A percentile compares a stretch with the other conserved stretches of the same genome.
These are phyloP conservation scores for Mycena belliarum DNA, from an alignment of 768 basidiomycete genomes.

Conservation along the genomic window DNA sequence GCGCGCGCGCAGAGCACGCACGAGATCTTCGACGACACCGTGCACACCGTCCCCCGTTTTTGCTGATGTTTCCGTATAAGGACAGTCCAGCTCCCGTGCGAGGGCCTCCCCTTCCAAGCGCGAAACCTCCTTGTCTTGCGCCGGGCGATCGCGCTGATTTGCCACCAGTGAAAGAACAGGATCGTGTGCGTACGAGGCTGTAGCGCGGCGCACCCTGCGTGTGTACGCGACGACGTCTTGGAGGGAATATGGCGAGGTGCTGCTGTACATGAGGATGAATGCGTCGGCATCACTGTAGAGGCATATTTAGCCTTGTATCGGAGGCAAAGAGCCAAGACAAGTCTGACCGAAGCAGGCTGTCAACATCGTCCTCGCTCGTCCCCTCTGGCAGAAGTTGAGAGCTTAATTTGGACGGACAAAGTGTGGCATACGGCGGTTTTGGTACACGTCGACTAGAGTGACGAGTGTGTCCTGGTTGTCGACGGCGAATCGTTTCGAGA, in stretches of 20 bases:
- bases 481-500: conserved; percentile 13
- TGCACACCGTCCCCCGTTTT: conserved; percentile 18
- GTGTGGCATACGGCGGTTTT: background rate
- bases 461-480: conserved; percentile 20
- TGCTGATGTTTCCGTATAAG: conserved; percentile 14
- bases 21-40: conserved; percentile 5
- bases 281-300: conserved; percentile 14
- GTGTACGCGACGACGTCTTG: conserved; percentile 20
- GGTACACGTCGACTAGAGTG: conserved; percentile 19
- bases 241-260: conserved; percentile 21
- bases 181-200: background rate
- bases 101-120: conserved; percentile 13
- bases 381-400: background rate
- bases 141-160: conserved; percentile 19
- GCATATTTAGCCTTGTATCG: background rate
- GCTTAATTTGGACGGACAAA: background rate
- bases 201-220: conserved; percentile 18
- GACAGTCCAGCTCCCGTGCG: conserved; percentile 18
- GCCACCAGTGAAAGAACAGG: conserved; percentile 17
- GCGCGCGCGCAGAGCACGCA: conserved; percentile 12
- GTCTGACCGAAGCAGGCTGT: conserved; percentile 4
- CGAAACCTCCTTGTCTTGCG: conserved; percentile 21
- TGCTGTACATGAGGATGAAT: conserved; percentile 24
- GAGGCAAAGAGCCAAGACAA: background rate
- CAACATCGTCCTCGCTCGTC: background rate